phyloP scores from a whole-genome alignment of 441 rosid species.

The Populus hybrid region DNA sequence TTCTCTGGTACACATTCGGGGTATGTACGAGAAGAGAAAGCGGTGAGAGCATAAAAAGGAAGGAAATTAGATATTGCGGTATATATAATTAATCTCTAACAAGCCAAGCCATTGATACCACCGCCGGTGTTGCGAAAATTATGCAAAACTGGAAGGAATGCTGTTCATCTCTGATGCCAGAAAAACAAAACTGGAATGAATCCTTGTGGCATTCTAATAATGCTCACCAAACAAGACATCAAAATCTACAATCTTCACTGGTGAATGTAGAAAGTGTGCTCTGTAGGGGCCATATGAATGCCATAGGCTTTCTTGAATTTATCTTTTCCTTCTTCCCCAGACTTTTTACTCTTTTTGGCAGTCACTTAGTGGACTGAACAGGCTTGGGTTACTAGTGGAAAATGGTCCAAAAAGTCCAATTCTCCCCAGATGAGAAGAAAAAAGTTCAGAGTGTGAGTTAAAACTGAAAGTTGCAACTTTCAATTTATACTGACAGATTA shows the following conservation, averaged over 20 bases:
- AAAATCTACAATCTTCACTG: not conserved
- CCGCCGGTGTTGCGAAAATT: not conserved
- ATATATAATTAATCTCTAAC: no score
- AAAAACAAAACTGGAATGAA: not conserved
- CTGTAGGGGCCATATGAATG: not conserved
- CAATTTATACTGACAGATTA: no score
- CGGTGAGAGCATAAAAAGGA: no score
- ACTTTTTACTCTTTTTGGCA: no score
- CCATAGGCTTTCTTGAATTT: not conserved
- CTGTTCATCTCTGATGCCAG: not conserved
- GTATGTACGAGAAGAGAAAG: no score
- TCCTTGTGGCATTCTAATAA: not conserved
- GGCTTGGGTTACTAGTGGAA: not conserved
- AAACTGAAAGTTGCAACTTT: no score
- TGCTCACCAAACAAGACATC: not conserved
- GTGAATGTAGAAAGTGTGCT: not conserved
- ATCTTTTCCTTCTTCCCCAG: no score
- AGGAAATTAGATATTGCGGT: no score
- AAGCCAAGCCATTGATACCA: not conserved
- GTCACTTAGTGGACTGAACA: no score
- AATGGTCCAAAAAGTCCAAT: not conserved
- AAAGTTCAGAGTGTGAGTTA: not conserved
- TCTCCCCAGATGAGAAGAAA: not conserved
- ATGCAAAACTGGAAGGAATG: not conserved
- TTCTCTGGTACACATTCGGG: no score